Evolutionary conservation across 169 alveolate species (phyloP).

Genomic region (Cryptosporidium bovis): DNA sequence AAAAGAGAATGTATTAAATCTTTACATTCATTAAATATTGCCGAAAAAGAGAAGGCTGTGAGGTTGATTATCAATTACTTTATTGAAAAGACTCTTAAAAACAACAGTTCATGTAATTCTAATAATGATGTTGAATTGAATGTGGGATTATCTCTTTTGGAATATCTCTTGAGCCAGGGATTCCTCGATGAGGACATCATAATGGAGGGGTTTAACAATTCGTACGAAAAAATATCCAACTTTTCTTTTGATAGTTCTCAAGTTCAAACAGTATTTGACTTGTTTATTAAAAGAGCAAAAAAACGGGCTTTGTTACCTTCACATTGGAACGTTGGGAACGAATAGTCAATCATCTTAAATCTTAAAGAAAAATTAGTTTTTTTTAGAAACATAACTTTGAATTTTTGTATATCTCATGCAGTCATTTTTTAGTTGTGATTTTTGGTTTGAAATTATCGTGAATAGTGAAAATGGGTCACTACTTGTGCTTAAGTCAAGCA

Average conservation of each 20-base stretch:
- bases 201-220: conserved; percentile 36
- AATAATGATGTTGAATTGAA: conserved; percentile 7
- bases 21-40: conserved; percentile 28
- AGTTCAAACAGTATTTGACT: conserved; percentile 17
- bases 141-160: conserved; percentile 47
- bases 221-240: conserved; percentile 7
- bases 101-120: neutral
- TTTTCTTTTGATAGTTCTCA: neutral
- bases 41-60: conserved; percentile 22
- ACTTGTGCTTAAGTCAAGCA: conserved; percentile 35
- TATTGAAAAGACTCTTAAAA: conserved; percentile 3
- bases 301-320: conserved; percentile 55
- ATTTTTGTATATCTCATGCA: conserved; percentile 9
- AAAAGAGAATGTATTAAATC: conserved; percentile 60
- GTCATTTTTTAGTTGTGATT: conserved; percentile 9
- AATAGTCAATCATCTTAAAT: neutral
- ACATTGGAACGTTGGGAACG: conserved; percentile 20
- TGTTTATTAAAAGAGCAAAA: conserved; percentile 43
- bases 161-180: conserved; percentile 63
- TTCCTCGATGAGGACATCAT: conserved; percentile 56
- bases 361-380: neutral
- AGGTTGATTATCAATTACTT: neutral
- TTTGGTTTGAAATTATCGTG: conserved; percentile 5
- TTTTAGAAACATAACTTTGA: neutral
- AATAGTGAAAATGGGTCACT: conserved; percentile 29